A percentile compares a stretch with the other conserved stretches of the same genome.
Conservation (phyloP, 2,329 filamentous ascomycete species). For the Verticillium nubilum region DNA sequence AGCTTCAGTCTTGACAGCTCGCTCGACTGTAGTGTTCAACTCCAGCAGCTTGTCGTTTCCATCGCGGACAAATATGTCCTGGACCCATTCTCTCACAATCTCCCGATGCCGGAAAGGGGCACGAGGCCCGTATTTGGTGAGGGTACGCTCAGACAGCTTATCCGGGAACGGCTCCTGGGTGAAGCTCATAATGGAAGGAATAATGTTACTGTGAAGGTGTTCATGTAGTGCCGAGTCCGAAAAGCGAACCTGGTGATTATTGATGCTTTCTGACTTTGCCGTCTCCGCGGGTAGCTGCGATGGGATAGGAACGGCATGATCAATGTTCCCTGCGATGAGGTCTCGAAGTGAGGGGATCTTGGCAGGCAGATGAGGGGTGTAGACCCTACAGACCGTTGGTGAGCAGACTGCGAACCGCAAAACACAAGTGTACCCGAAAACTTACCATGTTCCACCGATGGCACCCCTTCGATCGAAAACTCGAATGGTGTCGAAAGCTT, state of each 20-base stretch:
- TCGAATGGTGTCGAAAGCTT: conserved; percentile 47
- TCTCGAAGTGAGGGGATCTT: conserved; percentile 19
- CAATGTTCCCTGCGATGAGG: conserved; percentile 37
- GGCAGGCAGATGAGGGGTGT: conserved; percentile 26
- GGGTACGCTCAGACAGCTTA: conserved; percentile 32
- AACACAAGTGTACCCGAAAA: background rate
- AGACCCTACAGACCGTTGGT: conserved; percentile 16
- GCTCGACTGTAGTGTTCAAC: conserved; percentile 53
- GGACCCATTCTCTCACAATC: conserved; percentile 47
- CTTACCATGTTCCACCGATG: conserved; percentile 51
- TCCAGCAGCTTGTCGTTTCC: conserved; percentile 29
- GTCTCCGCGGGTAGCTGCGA: conserved; percentile 33
- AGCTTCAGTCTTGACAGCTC: conserved; percentile 34
- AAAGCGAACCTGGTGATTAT: conserved; percentile 36
- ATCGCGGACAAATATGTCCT: conserved; percentile 27
- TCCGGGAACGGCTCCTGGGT: conserved; percentile 43
- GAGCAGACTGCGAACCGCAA: background rate
- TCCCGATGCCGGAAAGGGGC: conserved; percentile 52
- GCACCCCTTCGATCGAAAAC: conserved; percentile 54
- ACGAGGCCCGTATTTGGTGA: conserved; percentile 42
- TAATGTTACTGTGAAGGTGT: conserved; percentile 54
- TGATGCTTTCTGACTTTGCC: conserved; percentile 24
- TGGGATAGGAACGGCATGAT: conserved; percentile 36
- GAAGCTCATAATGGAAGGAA: conserved; percentile 48
- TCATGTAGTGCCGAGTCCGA: conserved; percentile 50